Conservation (phyloP, 441 rosid genomes). For the Cnidoscolus chayamansa region DNA sequence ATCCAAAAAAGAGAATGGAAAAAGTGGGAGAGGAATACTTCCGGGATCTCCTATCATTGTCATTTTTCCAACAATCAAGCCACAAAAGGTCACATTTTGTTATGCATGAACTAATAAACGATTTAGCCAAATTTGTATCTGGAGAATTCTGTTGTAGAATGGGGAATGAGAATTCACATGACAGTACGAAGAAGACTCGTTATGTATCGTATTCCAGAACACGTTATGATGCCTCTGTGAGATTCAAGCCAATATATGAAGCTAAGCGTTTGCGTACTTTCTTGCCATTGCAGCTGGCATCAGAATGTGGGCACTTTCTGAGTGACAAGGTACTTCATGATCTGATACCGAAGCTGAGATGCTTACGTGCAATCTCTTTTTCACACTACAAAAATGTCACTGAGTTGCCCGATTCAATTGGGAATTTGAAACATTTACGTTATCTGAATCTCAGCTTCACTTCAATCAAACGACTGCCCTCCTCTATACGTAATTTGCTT, state of each 20-base stretch:
- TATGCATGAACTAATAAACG: constrained; percentile 33
- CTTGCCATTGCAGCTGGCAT: constrained; percentile 17
- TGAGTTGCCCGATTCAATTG: too few relatives aligned
- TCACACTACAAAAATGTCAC: too few relatives aligned
- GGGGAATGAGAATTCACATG: constrained; percentile 18
- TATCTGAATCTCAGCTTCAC: too few relatives aligned
- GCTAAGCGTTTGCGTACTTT: constrained; percentile 30
- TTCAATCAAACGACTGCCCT: too few relatives aligned
- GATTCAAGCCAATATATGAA: constrained; percentile 16
- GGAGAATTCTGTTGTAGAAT: constrained; percentile 30
- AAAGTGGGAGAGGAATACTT: constrained; percentile 27
- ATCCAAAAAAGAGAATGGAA: constrained; percentile 18
- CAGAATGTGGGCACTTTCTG: neutral
- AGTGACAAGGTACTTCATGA: too few relatives aligned
- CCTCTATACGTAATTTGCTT: too few relatives aligned
- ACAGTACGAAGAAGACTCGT: constrained; percentile 22
- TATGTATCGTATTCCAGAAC: constrained; percentile 25
- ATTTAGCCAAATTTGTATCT: constrained; percentile 33
- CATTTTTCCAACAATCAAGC: constrained; percentile 24
- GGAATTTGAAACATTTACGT: too few relatives aligned
- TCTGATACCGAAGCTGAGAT: too few relatives aligned
- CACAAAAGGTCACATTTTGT: constrained; percentile 1
- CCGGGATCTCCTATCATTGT: constrained; percentile 26
- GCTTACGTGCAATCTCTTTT: too few relatives aligned
- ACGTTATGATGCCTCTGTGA: neutral